Evolutionary conservation across 2,329 filamentous ascomycete species (phyloP).

Genomic region (Zymoseptoria ardabiliae): DNA sequence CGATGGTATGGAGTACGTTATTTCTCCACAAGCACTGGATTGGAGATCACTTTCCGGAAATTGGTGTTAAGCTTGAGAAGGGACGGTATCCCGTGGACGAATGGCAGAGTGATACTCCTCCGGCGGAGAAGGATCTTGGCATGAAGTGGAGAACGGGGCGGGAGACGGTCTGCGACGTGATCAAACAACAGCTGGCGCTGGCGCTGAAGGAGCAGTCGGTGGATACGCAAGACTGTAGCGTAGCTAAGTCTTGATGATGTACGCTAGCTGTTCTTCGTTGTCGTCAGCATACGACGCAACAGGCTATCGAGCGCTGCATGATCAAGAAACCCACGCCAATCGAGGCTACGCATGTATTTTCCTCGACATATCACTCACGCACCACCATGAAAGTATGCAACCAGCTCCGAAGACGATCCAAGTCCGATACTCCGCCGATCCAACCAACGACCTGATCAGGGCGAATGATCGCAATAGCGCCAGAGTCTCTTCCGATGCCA

Average conservation of each 20-base stretch:
- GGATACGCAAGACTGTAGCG: too few relatives aligned
- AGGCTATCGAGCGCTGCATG: too few relatives aligned
- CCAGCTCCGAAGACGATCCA: conserved; percentile 4
- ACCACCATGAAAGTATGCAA: conserved; percentile 6
- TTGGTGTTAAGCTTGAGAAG: conserved; percentile 9
- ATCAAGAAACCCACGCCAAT: too few relatives aligned
- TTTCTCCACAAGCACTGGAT: conserved; percentile 2
- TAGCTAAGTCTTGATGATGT: too few relatives aligned
- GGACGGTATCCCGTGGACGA: conserved; percentile 3
- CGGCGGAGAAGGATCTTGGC: conserved; percentile 15
- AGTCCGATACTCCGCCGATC: conserved; percentile 3
- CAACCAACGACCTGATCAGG: conserved; percentile 10
- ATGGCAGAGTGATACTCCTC: conserved; percentile 7
- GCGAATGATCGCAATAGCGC: conserved; percentile 5
- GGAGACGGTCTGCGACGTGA: neutral
- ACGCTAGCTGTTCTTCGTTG: too few relatives aligned
- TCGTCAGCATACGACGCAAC: too few relatives aligned
- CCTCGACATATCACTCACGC: neutral
- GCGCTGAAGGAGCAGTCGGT: neutral
- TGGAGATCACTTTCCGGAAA: conserved; percentile 18
- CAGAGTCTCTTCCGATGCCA: conserved; percentile 1
- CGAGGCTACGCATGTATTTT: too few relatives aligned
- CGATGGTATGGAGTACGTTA: conserved; percentile 13
- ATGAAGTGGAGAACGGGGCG: conserved; percentile 10
- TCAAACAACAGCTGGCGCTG: conserved; percentile 2